A percentile compares a stretch with the other conserved stretches of the same genome.
Evolutionary conservation across 2,329 filamentous ascomycete genomes (phyloP).

Genomic region (Lizonia empirigonia): DNA sequence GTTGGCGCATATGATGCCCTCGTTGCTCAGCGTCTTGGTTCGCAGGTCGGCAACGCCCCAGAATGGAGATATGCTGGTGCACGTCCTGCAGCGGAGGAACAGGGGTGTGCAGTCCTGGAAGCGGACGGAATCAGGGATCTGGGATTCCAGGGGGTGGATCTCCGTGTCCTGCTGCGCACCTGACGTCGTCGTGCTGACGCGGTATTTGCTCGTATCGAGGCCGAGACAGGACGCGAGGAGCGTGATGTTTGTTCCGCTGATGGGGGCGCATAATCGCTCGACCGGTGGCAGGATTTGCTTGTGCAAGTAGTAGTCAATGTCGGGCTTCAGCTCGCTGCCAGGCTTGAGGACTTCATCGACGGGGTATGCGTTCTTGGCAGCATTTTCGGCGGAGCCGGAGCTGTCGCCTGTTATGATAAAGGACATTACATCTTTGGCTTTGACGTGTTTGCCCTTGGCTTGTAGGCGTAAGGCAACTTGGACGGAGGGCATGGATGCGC

Average conservation of each 20-base stretch:
- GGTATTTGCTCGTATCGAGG: constrained; percentile 86
- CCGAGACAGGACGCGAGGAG: constrained; percentile 92
- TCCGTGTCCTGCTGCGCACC: constrained; percentile 51
- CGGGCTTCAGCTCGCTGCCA: constrained; percentile 76
- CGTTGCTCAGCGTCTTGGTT: constrained; percentile 63
- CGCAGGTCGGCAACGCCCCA: constrained; percentile 66
- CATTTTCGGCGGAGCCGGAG: constrained; percentile 67
- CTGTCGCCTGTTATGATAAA: constrained; percentile 84
- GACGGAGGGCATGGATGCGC: constrained; percentile 93
- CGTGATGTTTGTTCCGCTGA: constrained; percentile 87
- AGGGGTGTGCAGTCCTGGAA: constrained; percentile 83
- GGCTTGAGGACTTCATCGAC: constrained; percentile 82
- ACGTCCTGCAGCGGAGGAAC: constrained; percentile 78
- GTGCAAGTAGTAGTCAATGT: constrained; percentile 97
- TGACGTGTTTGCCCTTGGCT: constrained; percentile 82
- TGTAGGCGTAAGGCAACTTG: constrained; percentile 92
- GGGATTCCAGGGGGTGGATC: constrained; percentile 90
- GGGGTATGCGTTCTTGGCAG: constrained; percentile 87
- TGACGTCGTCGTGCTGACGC: constrained; percentile 65
- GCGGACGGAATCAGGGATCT: constrained; percentile 88
- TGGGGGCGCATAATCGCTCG: constrained; percentile 95
- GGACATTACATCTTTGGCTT: constrained; percentile 93
- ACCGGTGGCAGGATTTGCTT: constrained; percentile 99
- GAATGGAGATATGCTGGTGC: constrained; percentile 74
- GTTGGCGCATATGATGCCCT: constrained; percentile 74